phyloP scores from a whole-genome alignment of 1,284 basidiomycete genomes.

The Heliocybe sulcata region DNA sequence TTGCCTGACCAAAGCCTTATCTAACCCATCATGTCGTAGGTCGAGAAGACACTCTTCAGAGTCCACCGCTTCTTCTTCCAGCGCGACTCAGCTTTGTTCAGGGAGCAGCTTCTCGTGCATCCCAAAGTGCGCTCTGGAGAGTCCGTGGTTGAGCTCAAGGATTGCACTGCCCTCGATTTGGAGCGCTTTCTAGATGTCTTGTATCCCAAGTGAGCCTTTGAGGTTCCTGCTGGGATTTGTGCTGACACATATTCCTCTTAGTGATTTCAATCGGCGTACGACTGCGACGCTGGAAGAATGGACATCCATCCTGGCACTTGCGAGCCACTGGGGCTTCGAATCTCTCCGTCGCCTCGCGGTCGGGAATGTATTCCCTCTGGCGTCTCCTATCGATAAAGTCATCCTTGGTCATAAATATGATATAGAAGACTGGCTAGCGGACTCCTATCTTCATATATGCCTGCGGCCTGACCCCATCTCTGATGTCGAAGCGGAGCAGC shows the following conservation, averaged over 20 bases:
- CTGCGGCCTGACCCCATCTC: not conserved
- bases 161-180: not conserved
- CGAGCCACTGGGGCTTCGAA: not conserved
- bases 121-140: not conserved
- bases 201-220: not conserved
- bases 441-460: not conserved
- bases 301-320: not conserved
- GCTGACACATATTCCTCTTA: not conserved
- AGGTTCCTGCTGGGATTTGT: not conserved
- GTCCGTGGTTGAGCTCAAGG: not conserved
- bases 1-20: not conserved
- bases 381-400: not conserved
- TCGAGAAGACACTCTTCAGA: constrained; percentile 4
- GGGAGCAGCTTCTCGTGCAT: not conserved
- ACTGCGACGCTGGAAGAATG: not conserved
- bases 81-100: constrained; percentile 11
- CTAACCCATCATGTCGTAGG: not conserved
- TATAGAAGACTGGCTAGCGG: not conserved
- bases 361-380: not conserved
- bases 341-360: not conserved
- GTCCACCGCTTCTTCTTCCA: constrained; percentile 12
- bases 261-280: not conserved
- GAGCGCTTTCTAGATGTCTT: not conserved
- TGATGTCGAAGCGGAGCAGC: not conserved
- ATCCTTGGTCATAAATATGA: not conserved